Conservation (phyloP, 2,329 filamentous ascomycete genomes). For the Aspergillus versicolor region DNA sequence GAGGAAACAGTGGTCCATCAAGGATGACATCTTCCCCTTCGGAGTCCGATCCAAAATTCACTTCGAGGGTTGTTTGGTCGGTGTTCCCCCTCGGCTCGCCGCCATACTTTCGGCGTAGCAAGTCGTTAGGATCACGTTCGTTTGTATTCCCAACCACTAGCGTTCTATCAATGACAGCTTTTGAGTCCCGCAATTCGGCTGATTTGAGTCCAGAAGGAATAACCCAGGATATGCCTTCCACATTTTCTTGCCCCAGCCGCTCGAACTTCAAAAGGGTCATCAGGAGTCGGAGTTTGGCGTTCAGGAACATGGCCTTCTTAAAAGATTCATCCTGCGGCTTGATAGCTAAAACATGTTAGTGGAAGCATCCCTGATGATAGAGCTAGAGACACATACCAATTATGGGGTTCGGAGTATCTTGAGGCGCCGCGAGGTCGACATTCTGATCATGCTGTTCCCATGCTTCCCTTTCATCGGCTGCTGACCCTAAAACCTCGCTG, state of each 20-base stretch:
- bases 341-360: slow-evolving; percentile 48
- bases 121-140: slow-evolving; percentile 69
- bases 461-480: slow-evolving; percentile 69
- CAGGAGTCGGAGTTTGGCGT: slow-evolving; percentile 80
- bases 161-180: slow-evolving; percentile 73
- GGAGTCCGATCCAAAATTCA: slow-evolving; percentile 68
- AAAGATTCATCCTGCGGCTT: slow-evolving; percentile 65
- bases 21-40: slow-evolving; percentile 60
- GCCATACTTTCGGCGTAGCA: slow-evolving; percentile 69
- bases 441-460: slow-evolving; percentile 71
- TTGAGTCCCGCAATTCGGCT: slow-evolving; percentile 63
- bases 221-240: slow-evolving; percentile 74
- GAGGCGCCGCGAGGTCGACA: slow-evolving; percentile 36
- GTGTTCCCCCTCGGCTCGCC: slow-evolving; percentile 37
- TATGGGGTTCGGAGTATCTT: slow-evolving; percentile 26
- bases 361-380: too few relatives aligned
- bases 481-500: slow-evolving; percentile 66
- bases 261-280: slow-evolving; percentile 74
- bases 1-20: slow-evolving; percentile 66
- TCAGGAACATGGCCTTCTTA: slow-evolving; percentile 78
- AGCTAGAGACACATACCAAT: slow-evolving; percentile 46
- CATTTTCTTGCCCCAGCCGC: slow-evolving; percentile 65
- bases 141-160: slow-evolving; percentile 78
- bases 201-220: slow-evolving; percentile 67
- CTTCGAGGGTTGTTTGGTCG: slow-evolving; percentile 43